Evolutionary conservation across 2,329 filamentous ascomycete genomes (phyloP), one percentile per base, ranked within the genome.

Genomic region (Apiospora rasikravindrae): DNA sequence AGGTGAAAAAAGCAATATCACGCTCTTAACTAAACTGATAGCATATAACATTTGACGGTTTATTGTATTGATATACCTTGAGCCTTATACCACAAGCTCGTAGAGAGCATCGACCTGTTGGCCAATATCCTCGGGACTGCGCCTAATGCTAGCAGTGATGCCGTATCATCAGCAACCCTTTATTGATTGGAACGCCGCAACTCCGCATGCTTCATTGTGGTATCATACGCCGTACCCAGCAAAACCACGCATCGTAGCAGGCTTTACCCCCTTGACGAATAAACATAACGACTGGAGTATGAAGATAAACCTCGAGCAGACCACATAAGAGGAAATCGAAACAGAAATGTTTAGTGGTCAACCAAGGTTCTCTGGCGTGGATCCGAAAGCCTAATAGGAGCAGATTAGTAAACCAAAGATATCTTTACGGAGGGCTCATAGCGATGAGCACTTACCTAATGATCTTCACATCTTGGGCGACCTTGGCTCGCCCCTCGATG

Each of bases 401-500:
- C 66, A 40, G n/a, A 29, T 68, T 33, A 57, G 57, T 33, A 49
- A 45, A 69, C 24, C 42, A 47, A 6, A 64, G 47, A 16, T 57
- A 1, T 13, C 44, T 29, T n/a, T 2, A 16, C 40, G 16, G 64
- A n/a, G 22, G 66, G 13, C 33, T 6, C 33, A 37, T 47, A n/a
- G 72, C 26, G 19, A 19, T 69, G 49, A 24, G 37, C n/a, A 80
- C 86, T 75, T 83, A 91, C 90, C 92, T 91, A 81, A 94, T 93
- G 74, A 96, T 91, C 79, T 91, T 93, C 73, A 97, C 94, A 78
- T 97, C 94, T 71, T 86, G 87, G 73, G 90, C 88, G 47, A 89
- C 80, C 67, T 85, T 83, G 37, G 86, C 87, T 77, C 88, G 82
- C 76, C 88, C 86, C 81, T 90, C 85, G 79, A 97, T 94, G 67